Base-by-base conservation (phyloP, 2,329 filamentous ascomycete species). In the Stemphylium lycopersici region DNA sequence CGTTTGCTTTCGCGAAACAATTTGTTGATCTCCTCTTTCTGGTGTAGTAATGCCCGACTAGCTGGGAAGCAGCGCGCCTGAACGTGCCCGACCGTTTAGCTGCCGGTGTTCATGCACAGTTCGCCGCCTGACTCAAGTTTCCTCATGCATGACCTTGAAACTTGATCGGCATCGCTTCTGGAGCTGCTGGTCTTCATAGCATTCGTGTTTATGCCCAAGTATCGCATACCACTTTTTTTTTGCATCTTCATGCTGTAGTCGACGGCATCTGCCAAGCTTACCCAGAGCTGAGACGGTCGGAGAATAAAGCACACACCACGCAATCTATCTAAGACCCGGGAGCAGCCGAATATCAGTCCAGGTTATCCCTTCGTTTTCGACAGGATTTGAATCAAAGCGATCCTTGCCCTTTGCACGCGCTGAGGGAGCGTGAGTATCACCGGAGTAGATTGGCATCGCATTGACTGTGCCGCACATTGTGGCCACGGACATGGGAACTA, bases 271-370 rank as follows among this genome's bases (percentile, higher is more conserved):
- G 38, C 39, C 36, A 37, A 31, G 36, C 33, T 16, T 29, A 29
- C 26, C 26, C 26, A 29, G 26, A 32, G 31, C 41, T 51, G 48
- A 18, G 31, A 24, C 26, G 15, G n/a, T 52, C 52, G 37, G 48
- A 47, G 42, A 52, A 47, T 55, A 38, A 52, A 43, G 48, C 52
- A 52, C 48, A 52, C 42, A 11, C 47, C 34, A 39, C 32, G 31
- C 38, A 37, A 42, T 38, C 40, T 13, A 26, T 39, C 48, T 16
- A 52, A 42, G 41, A 55, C 38, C 48, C 48, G 52, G 52, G 52
- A 55, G 52, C 36, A 55, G 52, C 52, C 52, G 52, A 37, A 37
- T 26, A 37, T 43, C 24, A 37, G 18, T 22, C 45, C 42, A 52
- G 49, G 43, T 40, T 54, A 50, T 24, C 46, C 51, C 24, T 54